Conservation (phyloP, 495 filamentous ascomycete genomes). For the Podospora appendiculata region DNA sequence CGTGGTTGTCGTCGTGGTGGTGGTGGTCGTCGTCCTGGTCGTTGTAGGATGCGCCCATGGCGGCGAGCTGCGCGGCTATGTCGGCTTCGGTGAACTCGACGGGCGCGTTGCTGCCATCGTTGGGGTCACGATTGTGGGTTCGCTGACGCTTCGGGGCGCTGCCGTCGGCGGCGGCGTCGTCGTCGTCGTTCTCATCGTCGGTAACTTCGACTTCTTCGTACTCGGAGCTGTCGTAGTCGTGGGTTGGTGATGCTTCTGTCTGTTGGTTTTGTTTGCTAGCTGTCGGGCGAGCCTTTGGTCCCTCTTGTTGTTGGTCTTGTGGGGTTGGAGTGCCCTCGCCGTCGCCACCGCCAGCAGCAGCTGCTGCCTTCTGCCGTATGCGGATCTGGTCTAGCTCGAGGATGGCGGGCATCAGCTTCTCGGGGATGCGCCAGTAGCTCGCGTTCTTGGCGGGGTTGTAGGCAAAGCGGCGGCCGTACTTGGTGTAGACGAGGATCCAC, state of each 20-base stretch:
- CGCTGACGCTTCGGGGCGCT: conserved; percentile 58
- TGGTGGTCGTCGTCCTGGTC: conserved; percentile 36
- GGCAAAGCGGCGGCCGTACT: conserved; percentile 77
- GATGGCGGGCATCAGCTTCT: conserved; percentile 73
- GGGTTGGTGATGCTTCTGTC: neutral
- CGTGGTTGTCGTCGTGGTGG: conserved; percentile 51
- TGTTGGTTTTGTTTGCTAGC: neutral
- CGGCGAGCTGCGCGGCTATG: conserved; percentile 82
- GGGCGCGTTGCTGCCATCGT: conserved; percentile 38
- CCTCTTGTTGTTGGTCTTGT: neutral
- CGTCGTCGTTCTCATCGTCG: conserved; percentile 49
- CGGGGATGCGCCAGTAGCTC: conserved; percentile 89
- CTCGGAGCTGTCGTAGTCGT: conserved; percentile 46
- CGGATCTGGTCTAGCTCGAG: conserved; percentile 58
- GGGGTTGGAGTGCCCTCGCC: neutral
- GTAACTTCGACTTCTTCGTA: conserved; percentile 89
- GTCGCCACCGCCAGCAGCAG: conserved; percentile 14
- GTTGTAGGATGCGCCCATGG: conserved; percentile 73
- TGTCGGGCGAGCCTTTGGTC: conserved; percentile 1
- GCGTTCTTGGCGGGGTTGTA: conserved; percentile 75
- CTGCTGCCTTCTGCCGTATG: conserved; percentile 41
- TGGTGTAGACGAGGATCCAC: conserved; percentile 93
- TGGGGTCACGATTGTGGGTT: conserved; percentile 40
- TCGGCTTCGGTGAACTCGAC: conserved; percentile 94
- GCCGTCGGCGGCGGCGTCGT: conserved; percentile 36